phyloP scores from a whole-genome alignment of 139 green algal species.

The Chlorella sp. region DNA sequence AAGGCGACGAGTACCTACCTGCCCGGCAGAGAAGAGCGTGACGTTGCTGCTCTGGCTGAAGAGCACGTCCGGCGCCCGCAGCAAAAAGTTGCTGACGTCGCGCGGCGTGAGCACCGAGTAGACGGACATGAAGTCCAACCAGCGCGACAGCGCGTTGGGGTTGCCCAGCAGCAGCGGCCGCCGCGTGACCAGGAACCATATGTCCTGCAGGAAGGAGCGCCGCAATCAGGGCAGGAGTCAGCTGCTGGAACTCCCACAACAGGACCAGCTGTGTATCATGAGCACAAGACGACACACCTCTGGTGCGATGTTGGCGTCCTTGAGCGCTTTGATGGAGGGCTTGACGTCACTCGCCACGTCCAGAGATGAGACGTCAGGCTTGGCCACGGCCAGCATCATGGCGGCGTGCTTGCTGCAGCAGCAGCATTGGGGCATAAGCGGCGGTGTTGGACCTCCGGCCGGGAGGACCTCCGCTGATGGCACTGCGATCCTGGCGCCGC shows the following conservation, averaged over 20 bases:
- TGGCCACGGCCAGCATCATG: conserved; percentile 30
- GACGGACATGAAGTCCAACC: conserved; percentile 31
- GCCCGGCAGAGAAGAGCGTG: conserved; percentile 27
- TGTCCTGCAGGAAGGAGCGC: conserved; percentile 6
- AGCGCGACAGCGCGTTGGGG: conserved; percentile 20
- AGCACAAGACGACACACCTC: neutral
- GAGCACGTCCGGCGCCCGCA: conserved; percentile 12
- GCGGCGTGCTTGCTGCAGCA: neutral
- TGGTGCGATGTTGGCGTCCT: conserved; percentile 12
- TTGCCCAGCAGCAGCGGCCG: conserved; percentile 15
- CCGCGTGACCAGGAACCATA: conserved; percentile 34
- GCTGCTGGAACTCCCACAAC: neutral
- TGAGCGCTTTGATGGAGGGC: conserved; percentile 21
- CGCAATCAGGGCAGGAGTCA: neutral
- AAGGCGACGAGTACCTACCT: neutral
- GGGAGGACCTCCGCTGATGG: too few relatives aligned
- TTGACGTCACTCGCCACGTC: conserved; percentile 9
- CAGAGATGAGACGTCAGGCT: neutral
- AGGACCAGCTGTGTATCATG: neutral
- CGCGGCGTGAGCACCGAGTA: neutral
- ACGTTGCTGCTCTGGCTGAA: conserved; percentile 3
- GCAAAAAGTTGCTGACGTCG: conserved; percentile 22
- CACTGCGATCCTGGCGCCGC: too few relatives aligned
- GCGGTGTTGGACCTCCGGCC: too few relatives aligned
- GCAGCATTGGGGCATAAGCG: too few relatives aligned